These are phyloP conservation scores for Tolypocladium inflatum DNA, from an alignment of 2,329 filamentous ascomycete genomes.

Conservation along the genomic window DNA sequence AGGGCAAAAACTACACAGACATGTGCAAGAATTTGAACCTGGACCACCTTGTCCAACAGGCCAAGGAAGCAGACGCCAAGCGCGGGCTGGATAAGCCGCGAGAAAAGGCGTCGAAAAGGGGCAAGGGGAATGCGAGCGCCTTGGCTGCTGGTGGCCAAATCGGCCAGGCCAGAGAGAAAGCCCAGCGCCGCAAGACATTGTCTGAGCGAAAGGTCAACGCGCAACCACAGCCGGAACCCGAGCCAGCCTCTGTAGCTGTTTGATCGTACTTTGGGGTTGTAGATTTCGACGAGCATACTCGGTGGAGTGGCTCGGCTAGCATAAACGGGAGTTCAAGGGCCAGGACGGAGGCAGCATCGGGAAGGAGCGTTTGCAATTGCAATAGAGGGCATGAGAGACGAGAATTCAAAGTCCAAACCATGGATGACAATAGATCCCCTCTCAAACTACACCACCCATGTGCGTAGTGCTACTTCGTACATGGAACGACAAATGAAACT, in stretches of 20 bases:
- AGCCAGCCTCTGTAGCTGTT: constrained; percentile 14
- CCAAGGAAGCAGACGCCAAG: constrained; percentile 54
- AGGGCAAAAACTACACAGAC: constrained; percentile 61
- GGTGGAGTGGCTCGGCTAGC: constrained; percentile 3
- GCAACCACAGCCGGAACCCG: constrained; percentile 9
- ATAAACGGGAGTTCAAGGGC: constrained; percentile 12
- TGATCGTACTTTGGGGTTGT: neutral
- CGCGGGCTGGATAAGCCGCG: constrained; percentile 48
- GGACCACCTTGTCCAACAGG: constrained; percentile 52
- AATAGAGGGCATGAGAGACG: neutral
- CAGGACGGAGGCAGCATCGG: neutral
- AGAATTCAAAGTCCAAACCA: neutral
- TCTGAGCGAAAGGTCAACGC: constrained; percentile 21
- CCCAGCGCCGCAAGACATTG: constrained; percentile 22
- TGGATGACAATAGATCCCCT: neutral
- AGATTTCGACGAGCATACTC: neutral
- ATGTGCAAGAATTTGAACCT: constrained; percentile 57
- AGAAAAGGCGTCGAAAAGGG: constrained; percentile 18
- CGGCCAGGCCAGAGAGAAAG: constrained; percentile 25
- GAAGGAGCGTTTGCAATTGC: neutral
- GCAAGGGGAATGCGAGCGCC: constrained; percentile 27
- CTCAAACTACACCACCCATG: neutral
- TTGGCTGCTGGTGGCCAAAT: constrained; percentile 39
- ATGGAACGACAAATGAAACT: constrained; percentile 16
- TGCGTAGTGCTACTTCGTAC: too few relatives aligned